Percentiles rank a stretch among this genome's conserved stretches.
These are phyloP conservation scores for Fragaria iinumae DNA, from an alignment of 306 rosid species.

Conservation along the genomic window DNA sequence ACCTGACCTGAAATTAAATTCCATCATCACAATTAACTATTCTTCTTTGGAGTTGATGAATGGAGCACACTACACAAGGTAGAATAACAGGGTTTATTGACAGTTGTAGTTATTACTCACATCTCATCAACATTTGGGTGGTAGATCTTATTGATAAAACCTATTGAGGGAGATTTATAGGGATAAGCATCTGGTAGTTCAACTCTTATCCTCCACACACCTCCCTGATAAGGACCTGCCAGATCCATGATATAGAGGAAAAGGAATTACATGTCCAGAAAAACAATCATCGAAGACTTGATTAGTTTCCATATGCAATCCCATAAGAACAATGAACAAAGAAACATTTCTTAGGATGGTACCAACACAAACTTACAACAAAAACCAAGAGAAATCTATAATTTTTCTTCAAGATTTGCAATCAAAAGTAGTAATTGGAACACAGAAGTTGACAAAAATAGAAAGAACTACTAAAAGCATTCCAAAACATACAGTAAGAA, in stretches of 20 bases:
- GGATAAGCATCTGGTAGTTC: constrained; percentile 97
- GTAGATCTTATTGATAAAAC: constrained; percentile 84
- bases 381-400: constrained; percentile 1
- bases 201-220: constrained; percentile 87
- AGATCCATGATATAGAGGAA: constrained; percentile 36
- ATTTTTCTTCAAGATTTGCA: constrained; percentile 16
- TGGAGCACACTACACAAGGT: constrained; percentile 11
- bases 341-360: not conserved
- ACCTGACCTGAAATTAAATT: constrained; percentile 66
- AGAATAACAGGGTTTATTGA: not conserved
- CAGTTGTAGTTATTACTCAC: constrained; percentile 47
- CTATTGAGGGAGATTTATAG: constrained; percentile 91
- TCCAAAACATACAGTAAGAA: not conserved
- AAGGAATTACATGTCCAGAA: constrained; percentile 3
- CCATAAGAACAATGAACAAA: constrained; percentile 31
- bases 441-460: constrained; percentile 20
- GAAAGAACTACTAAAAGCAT: constrained; percentile 10
- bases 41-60: constrained; percentile 8
- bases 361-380: constrained; percentile 12
- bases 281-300: not conserved
- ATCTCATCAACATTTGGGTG: constrained; percentile 98
- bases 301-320: constrained; percentile 7
- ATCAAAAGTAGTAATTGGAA: constrained; percentile 19
- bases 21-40: constrained; percentile 12
- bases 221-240: constrained; percentile 82